phyloP scores from a whole-genome alignment of 2,329 filamentous ascomycete genomes.

The Didymella exigua region DNA sequence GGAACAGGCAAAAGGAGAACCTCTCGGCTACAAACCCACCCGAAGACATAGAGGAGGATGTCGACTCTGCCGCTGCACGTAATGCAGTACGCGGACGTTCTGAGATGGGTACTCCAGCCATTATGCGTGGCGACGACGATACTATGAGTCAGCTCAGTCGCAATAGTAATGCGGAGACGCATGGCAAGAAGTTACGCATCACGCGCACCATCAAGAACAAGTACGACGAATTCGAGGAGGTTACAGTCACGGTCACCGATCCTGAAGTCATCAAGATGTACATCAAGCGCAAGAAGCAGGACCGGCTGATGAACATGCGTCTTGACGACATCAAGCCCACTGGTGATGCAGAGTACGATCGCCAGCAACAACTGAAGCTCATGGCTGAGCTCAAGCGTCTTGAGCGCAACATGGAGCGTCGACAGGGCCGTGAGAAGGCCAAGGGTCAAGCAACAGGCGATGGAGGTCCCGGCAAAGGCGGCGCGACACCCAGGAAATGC shows the following conservation, averaged over 20 bases:
- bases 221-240: slow-evolving; percentile 66
- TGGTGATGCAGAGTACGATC: slow-evolving; percentile 69
- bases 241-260: slow-evolving; percentile 61
- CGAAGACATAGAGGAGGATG: slow-evolving; percentile 74
- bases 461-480: slow-evolving; percentile 53
- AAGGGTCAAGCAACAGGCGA: slow-evolving; percentile 63
- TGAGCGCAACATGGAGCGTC: slow-evolving; percentile 87
- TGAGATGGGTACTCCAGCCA: slow-evolving; percentile 65
- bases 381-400: slow-evolving; percentile 80
- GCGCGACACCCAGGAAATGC: slow-evolving; percentile 78
- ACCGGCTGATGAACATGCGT: slow-evolving; percentile 75
- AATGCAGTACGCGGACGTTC: slow-evolving; percentile 58
- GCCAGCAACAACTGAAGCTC: slow-evolving; percentile 66
- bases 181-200: slow-evolving; percentile 73
- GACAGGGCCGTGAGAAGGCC: slow-evolving; percentile 87
- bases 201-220: slow-evolving; percentile 69
- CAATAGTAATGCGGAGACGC: slow-evolving; percentile 63
- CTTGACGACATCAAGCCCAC: slow-evolving; percentile 68
- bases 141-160: slow-evolving; percentile 62
- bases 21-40: slow-evolving; percentile 75
- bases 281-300: slow-evolving; percentile 74
- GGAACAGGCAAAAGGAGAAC: slow-evolving; percentile 83
- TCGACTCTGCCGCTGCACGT: slow-evolving; percentile 57
- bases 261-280: slow-evolving; percentile 74
- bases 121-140: slow-evolving; percentile 68